Percentiles rank a stretch among this genome's conserved stretches.
phyloP scores from a whole-genome alignment of 148 eudicot genomes.

The Heliosperma pusillum region DNA sequence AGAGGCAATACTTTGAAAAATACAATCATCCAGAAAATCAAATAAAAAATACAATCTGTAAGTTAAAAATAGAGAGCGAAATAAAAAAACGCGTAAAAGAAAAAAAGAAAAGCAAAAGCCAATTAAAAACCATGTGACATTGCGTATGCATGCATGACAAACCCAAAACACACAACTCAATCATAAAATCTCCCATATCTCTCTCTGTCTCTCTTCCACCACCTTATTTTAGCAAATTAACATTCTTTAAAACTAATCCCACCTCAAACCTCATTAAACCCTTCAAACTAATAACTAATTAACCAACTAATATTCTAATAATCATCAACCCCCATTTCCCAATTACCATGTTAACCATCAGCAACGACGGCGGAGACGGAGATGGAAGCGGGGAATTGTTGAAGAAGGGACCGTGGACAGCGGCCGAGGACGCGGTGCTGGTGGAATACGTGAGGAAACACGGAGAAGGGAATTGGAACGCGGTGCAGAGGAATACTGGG shows the following conservation, averaged over 20 bases:
- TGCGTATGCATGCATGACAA: not conserved
- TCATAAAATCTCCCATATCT: too few species aligned
- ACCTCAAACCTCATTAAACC: too few species aligned
- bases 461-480: constrained; percentile 98
- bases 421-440: constrained; percentile 65
- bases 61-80: not conserved
- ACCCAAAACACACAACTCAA: not conserved
- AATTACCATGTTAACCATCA: not conserved
- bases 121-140: not conserved
- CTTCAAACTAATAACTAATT: too few species aligned
- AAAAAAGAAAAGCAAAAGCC: too few species aligned
- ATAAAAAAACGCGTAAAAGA: too few species aligned
- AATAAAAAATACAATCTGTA: not conserved
- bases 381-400: not conserved
- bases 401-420: constrained; percentile 91
- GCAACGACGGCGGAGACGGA: not conserved
- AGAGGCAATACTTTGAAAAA: too few species aligned
- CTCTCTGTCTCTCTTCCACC: too few species aligned
- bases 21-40: too few species aligned
- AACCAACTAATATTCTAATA: too few species aligned
- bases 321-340: too few species aligned
- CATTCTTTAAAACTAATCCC: too few species aligned
- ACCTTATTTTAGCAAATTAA: not conserved
- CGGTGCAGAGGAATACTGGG: constrained; percentile 62
- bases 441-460: constrained; percentile 68